A percentile compares a stretch with the other conserved stretches of the same genome.
phyloP scores from a whole-genome alignment of 2,329 filamentous ascomycete species.

The Pezicula radicicola region DNA sequence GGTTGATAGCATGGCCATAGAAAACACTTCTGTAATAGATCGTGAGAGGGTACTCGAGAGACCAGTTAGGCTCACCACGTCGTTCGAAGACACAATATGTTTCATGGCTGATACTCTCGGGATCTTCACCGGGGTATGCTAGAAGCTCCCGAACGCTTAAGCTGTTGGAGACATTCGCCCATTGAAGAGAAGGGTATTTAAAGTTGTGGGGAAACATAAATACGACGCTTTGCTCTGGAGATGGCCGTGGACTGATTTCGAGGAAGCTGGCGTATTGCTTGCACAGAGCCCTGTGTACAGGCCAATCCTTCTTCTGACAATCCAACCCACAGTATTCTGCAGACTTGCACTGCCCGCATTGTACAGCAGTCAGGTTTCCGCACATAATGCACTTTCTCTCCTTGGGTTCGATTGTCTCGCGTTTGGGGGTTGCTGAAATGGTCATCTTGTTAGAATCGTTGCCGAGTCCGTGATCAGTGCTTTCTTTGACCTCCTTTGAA shows the following conservation, averaged over 20 bases:
- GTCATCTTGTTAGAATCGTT: too few species aligned
- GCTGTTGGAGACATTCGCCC: neutral
- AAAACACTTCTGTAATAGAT: too few species aligned
- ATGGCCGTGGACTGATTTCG: neutral
- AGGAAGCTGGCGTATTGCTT: neutral
- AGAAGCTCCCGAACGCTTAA: too few species aligned
- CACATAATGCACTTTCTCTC: neutral
- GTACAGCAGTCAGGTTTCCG: neutral
- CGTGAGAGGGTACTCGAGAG: too few species aligned
- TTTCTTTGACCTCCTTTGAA: too few species aligned
- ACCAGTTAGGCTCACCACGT: too few species aligned
- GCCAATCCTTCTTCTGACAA: conserved; percentile 3
- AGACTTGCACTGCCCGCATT: neutral
- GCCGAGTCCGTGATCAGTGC: too few species aligned
- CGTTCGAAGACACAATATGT: too few species aligned
- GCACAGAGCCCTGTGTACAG: conserved; percentile 4
- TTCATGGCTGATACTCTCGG: too few species aligned
- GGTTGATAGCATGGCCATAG: too few species aligned
- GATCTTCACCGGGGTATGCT: too few species aligned
- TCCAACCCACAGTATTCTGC: neutral
- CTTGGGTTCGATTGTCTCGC: neutral
- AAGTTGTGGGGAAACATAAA: neutral
- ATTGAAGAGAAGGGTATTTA: neutral
- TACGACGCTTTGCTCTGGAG: neutral
- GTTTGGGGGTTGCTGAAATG: too few species aligned